Conservation (phyloP, 2,329 filamentous ascomycete genomes). For the Escovopsis sp. region DNA sequence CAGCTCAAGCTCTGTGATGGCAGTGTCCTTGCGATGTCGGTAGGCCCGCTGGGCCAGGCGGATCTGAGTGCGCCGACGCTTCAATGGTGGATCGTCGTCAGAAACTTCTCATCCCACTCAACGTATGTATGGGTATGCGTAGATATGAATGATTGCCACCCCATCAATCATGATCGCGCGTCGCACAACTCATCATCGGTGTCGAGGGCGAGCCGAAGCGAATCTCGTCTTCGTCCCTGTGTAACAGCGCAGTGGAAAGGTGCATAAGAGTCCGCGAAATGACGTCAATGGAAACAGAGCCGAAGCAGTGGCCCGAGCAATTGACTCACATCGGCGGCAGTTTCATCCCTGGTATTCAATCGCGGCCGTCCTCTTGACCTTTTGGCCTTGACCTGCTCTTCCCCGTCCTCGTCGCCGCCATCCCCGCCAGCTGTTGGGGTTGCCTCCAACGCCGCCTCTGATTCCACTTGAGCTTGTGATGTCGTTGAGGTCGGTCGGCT, state of each 20-base stretch:
- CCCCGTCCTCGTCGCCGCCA: conserved; percentile 12
- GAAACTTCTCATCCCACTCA: background rate
- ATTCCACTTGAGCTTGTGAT: background rate
- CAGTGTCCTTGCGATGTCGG: conserved; percentile 68
- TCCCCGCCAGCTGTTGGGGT: conserved; percentile 7
- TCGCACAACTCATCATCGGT: background rate
- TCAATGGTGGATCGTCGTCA: conserved; percentile 1
- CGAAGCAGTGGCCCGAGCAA: conserved; percentile 1
- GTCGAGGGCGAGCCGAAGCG: background rate
- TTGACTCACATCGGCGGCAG: conserved; percentile 57
- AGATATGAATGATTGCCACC: too few species aligned
- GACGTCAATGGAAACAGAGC: background rate
- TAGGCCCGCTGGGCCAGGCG: conserved; percentile 77
- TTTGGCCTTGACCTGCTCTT: conserved; percentile 35
- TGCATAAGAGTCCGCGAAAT: background rate
- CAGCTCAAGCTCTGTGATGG: conserved; percentile 58
- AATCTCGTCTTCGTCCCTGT: background rate
- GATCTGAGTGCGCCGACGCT: conserved; percentile 77
- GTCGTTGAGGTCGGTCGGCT: background rate
- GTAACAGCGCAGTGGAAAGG: background rate
- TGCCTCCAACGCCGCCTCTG: background rate
- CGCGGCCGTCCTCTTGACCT: conserved; percentile 59
- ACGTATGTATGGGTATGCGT: too few species aligned
- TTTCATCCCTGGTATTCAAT: conserved; percentile 64
- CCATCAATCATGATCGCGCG: too few species aligned